Evolutionary conservation across 2,329 filamentous ascomycete genomes (phyloP), one percentile per base, ranked within the genome.

Genomic region (Ophiostoma perfectum): DNA sequence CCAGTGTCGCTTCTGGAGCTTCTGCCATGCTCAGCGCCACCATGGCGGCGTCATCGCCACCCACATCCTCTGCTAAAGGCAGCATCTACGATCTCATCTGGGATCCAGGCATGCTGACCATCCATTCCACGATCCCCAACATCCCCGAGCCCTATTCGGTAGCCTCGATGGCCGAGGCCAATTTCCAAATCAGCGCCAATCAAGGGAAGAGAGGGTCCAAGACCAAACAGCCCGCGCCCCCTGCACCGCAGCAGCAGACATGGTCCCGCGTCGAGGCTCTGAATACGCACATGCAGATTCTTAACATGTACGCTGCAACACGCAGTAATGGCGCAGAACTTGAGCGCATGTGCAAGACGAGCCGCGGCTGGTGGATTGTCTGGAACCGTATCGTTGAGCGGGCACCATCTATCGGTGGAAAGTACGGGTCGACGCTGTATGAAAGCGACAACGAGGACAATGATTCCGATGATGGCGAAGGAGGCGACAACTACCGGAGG

Each of bases 291-390:
- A 82, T 83, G 69, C 86, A 90, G 72, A 81, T 90, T 11, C 80
- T 90, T 41, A 84, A 84, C 72, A 81, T 86, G 8, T 83, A 85
- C 72, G 77, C 78, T 18, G 75, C 80, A 8, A 84, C 84, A 2
- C 78, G 81, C 5, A 76, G 74, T 2, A 76, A 80, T 47, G 71
- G 73, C 16, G 76, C 77, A 4, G 83, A 86, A 70, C 75, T 85
- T 3, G 88, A 90, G 75, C 81, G 85, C 27, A 89, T 86, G 1
- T 85, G 83, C 73, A 89, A 90, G 79, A 90, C 88, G 4, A 86
- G 80, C 63, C 83, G 87, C 45, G 88, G 87, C 0, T 90, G 87
- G 86, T 90, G 88, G 88, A 81, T 90, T 42, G 86, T 89, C 39
- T 90, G 88, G 88, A 87, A 82, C 64, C 80, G 86, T 38, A 78